Evolutionary conservation across 2,329 filamentous ascomycete genomes (phyloP), one percentile per base, ranked within the genome.

Genomic region (Microcyclospora pomicola): DNA sequence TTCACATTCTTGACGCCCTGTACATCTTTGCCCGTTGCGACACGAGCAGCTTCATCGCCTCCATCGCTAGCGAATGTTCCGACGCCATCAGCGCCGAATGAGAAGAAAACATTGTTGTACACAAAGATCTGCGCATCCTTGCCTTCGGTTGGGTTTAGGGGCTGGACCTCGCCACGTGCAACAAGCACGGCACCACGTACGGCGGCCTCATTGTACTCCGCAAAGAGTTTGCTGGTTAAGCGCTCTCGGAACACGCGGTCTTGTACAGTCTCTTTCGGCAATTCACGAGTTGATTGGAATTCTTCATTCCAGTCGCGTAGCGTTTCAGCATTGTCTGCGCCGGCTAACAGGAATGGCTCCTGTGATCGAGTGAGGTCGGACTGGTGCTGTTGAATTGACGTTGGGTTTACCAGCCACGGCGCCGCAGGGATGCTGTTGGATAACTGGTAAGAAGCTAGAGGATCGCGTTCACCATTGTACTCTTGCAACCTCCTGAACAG

Each of bases 61-160:
- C 91, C 91, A 64, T 98, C 91, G 2, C 82, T 87, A 9, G 86
- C 87, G 60, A 98, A 98, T 12, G 91, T 98, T 32, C 91, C 88
- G 33, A 96, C 91, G 37, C 91, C 92, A 59, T 98, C 91, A 33
- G 91, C 88, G 45, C 91, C 91, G 51, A 95, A 96, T 1, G 91
- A 96, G 68, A 94, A 98, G 68, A 98, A 98, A 49, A 98, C 86
- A 63, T 98, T 98, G 70, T 96, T 96, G 69, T 96, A 95, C 15
- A 98, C 88, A 54, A 94, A 98, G 48, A 98, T 98, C 60, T 98
- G 91, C 3, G 91, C 91, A 59, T 98, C 88, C 49, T 73, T 76
- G 46, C 72, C 78, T 64, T 98, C 91, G 0, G 88, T 96, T 6
- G 91, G 92, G 65, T 98, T 98, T 38, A 98, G 66, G 6, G 91